phyloP scores from a whole-genome alignment of 1,284 basidiomycete species.

The Ustilago crameri region DNA sequence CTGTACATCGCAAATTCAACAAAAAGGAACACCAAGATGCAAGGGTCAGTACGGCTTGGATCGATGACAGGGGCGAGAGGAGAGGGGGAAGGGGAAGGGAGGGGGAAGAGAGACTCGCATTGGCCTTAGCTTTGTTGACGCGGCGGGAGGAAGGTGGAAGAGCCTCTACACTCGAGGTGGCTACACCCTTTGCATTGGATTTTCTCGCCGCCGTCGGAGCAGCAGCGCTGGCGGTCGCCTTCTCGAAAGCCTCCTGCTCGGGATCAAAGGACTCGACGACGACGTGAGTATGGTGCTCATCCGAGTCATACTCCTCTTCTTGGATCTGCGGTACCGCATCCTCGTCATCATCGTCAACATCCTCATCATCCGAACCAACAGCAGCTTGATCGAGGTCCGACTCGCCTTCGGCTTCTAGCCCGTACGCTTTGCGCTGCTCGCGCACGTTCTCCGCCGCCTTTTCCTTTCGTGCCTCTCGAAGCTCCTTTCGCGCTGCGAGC shows the following conservation, averaged over 20 bases:
- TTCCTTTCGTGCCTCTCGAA: constrained; percentile 51
- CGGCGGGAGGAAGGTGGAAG: constrained; percentile 54
- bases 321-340: constrained; percentile 28
- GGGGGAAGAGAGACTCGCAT: constrained; percentile 50
- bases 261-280: constrained; percentile 51
- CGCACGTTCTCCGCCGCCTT: constrained; percentile 62
- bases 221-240: constrained; percentile 20
- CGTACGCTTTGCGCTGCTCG: constrained; percentile 54
- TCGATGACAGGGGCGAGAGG: not conserved
- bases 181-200: constrained; percentile 30
- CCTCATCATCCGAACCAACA: constrained; percentile 20
- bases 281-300: constrained; percentile 51
- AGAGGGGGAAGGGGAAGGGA: constrained; percentile 1
- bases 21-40: not conserved
- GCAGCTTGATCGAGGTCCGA: constrained; percentile 40
- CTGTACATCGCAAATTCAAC: constrained; percentile 12
- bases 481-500: constrained; percentile 36
- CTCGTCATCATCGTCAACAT: constrained; percentile 25
- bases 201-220: constrained; percentile 12
- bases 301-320: constrained; percentile 46
- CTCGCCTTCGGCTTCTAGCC: constrained; percentile 53
- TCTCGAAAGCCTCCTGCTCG: constrained; percentile 41
- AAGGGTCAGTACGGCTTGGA: constrained; percentile 5
- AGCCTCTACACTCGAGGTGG: constrained; percentile 39
- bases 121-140: constrained; percentile 56